phyloP scores from a whole-genome alignment of 176 grass and related monocot genomes.

The Urochloa ruziziensis region DNA sequence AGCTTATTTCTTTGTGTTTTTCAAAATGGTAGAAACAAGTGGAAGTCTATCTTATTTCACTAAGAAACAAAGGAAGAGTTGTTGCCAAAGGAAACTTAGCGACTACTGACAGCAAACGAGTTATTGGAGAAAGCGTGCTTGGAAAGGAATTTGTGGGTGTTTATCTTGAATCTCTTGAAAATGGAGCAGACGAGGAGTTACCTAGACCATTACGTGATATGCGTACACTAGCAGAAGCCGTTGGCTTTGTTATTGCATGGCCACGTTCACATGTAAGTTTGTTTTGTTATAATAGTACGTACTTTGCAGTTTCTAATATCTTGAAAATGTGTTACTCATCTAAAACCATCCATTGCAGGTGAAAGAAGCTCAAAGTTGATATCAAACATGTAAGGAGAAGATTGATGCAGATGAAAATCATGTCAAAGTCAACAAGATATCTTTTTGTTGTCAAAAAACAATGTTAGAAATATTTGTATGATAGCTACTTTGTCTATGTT shows the following conservation, averaged over 20 bases:
- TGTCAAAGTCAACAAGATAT: too few relatives aligned
- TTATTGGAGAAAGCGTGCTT: background rate
- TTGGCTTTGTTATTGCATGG: background rate
- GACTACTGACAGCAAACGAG: background rate
- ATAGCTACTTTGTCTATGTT: too few relatives aligned
- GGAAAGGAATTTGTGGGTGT: background rate
- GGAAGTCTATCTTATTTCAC: background rate
- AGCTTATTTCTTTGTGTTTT: background rate
- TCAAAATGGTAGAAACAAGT: background rate
- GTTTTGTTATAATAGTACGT: too few relatives aligned
- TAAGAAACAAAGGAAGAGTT: background rate
- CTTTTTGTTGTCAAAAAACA: too few relatives aligned
- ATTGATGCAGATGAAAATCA: too few relatives aligned
- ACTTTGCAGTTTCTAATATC: too few relatives aligned
- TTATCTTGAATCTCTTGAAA: background rate
- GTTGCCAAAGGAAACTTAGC: background rate
- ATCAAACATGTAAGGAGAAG: too few relatives aligned
- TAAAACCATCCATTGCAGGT: too few relatives aligned
- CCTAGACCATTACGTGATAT: background rate
- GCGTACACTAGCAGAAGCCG: background rate
- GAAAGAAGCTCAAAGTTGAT: too few relatives aligned
- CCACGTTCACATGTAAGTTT: background rate
- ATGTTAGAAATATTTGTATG: too few relatives aligned
- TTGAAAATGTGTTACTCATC: too few relatives aligned
- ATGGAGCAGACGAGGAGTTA: background rate